Evolutionary conservation across 2,329 filamentous ascomycete genomes (phyloP).

Genomic region (Ambrosiella beaveri): DNA sequence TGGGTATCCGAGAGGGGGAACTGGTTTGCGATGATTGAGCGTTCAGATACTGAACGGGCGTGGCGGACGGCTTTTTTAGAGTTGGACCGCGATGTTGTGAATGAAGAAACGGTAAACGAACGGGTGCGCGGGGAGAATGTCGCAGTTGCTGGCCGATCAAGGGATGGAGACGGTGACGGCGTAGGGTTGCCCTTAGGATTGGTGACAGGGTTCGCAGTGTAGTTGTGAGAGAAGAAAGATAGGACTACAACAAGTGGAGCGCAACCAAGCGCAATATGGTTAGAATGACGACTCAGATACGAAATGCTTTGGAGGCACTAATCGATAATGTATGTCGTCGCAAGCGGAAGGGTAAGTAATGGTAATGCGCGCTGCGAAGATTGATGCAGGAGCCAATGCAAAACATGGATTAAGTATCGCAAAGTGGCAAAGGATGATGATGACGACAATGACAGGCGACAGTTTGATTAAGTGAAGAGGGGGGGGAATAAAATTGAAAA

Average conservation of each 20-base stretch:
- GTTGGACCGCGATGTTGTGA: slow-evolving; percentile 12
- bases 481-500: background rate
- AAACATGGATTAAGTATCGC: background rate
- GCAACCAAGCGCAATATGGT: slow-evolving; percentile 8
- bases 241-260: slow-evolving; percentile 39
- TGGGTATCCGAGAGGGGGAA: slow-evolving; percentile 2
- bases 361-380: background rate
- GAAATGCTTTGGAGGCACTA: background rate
- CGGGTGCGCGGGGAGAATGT: slow-evolving; percentile 26
- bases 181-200: slow-evolving; percentile 26
- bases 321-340: background rate
- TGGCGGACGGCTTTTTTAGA: slow-evolving; percentile 1
- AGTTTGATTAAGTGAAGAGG: background rate
- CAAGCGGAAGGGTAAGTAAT: background rate
- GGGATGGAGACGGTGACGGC: slow-evolving; percentile 27
- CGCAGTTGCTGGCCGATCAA: slow-evolving; percentile 25
- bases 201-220: slow-evolving; percentile 33
- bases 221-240: slow-evolving; percentile 69
- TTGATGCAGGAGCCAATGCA: background rate
- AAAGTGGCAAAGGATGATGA: background rate
- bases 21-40: background rate
- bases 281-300: background rate
- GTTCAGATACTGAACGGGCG: slow-evolving; percentile 1
- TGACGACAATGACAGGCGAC: background rate
- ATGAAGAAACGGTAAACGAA: slow-evolving; percentile 14